phyloP scores from a whole-genome alignment of 73 alveolate species.

The Tetrahymena elliotti region DNA sequence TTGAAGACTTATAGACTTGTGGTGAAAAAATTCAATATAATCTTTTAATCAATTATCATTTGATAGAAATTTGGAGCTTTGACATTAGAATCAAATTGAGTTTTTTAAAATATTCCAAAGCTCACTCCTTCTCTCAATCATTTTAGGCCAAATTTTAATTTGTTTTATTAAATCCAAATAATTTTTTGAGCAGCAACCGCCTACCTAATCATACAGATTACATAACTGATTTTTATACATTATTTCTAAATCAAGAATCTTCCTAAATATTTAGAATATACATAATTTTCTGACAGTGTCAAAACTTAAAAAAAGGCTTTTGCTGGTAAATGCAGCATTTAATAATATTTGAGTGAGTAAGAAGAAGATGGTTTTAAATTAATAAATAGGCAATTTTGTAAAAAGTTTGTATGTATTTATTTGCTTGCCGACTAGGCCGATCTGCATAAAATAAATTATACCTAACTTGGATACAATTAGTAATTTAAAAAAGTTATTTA shows the following conservation, averaged over 20 bases:
- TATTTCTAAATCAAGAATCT: too few relatives aligned
- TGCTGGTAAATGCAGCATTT: too few relatives aligned
- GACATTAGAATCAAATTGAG: not conserved
- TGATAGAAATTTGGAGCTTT: not conserved
- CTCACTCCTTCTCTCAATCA: too few relatives aligned
- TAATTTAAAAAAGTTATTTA: too few relatives aligned
- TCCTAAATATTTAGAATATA: too few relatives aligned
- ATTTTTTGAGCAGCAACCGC: not conserved
- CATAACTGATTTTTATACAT: not conserved
- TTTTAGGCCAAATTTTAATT: not conserved
- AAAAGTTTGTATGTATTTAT: too few relatives aligned
- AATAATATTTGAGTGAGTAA: too few relatives aligned
- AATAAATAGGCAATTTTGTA: too few relatives aligned
- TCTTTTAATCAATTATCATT: not conserved
- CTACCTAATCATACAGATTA: not conserved
- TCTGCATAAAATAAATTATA: not conserved
- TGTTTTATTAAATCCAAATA: not conserved
- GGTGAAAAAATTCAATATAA: not conserved
- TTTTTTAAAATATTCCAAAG: not conserved
- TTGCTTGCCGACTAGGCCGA: too few relatives aligned
- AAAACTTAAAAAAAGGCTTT: too few relatives aligned
- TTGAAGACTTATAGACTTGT: not conserved
- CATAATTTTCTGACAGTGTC: not conserved
- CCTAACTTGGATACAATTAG: not conserved
- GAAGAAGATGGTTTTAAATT: too few relatives aligned